Base-by-base conservation (phyloP, 805 yeast species). In the Ogataea ganodermae region DNA sequence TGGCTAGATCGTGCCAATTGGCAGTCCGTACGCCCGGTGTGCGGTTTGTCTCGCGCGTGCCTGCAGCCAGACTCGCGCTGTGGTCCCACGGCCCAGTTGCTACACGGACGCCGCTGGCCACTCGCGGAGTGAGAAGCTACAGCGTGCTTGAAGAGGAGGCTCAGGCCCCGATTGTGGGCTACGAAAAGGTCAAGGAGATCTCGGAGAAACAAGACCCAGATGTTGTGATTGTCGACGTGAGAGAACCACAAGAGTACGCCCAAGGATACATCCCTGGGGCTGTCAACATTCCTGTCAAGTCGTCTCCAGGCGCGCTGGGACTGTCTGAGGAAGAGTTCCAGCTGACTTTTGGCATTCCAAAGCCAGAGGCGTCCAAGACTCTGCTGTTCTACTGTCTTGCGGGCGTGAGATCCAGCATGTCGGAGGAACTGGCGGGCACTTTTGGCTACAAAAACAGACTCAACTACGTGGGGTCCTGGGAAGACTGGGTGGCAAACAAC, bases 241-340 rank as follows among this genome's bases (percentile, higher is more conserved):
- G 99, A 65, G 98, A 92, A 72, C 97, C 97, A 5, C 76, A 73
- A 21, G 99, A 92, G 69, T 69, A 48, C 46, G 70, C 70, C 31
- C 80, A 72, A 40, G 96, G 96, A 35, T 82, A 79, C 62, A 86
- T 92, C 57, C 97, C 97, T 23, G 78, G 80, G 12, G 84, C 98
- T 5, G 68, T 91, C 47, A 94, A 94, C 63, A 78, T 92, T 48
- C 98, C 99, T 16, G 84, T 83, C 70, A 89, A 89, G 62, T 81
- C 94, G 4, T 80, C 91, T 10, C 98, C 98, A 0, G 96, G 96
- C 17, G 98, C 98, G 0, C 74, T 92, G 50, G 89, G 88, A 41
- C 77, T 92, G 42, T 68, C 83, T 1, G 76, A 78, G 5, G 96
- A 87, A 45, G 96, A 88, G 55, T 92, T 94, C 61, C 77, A 81